These are phyloP conservation scores for Lonicera japonica DNA, from an alignment of 129 eudicot species.

Conservation along the genomic window DNA sequence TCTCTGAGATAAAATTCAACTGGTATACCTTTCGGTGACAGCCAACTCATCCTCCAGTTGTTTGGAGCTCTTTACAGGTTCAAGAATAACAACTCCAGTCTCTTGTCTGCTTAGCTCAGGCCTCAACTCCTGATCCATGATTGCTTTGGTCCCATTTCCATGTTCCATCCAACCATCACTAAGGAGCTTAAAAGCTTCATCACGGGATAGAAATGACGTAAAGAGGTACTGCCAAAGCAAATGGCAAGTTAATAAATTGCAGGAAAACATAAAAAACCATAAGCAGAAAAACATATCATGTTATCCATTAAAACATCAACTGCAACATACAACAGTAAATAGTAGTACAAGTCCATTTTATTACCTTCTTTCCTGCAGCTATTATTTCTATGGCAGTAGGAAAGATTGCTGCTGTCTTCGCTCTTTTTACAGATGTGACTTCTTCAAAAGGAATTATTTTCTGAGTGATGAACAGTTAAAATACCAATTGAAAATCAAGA, in stretches of 20 bases:
- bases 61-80: slow-evolving; percentile 34
- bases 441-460: slow-evolving; percentile 77
- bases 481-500: slow-evolving; percentile 3
- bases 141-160: slow-evolving; percentile 44
- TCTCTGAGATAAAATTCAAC: too few species aligned
- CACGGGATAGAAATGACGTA: slow-evolving; percentile 92
- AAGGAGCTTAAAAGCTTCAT: slow-evolving; percentile 91
- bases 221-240: slow-evolving; percentile 65
- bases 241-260: slow-evolving; percentile 11
- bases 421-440: slow-evolving; percentile 75
- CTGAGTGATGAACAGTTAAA: slow-evolving; percentile 34
- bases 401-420: slow-evolving; percentile 86
- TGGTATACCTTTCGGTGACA: slow-evolving; percentile 55
- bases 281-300: too few species aligned
- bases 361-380: slow-evolving; percentile 79
- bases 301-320: background rate
- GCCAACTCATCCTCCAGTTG: slow-evolving; percentile 32
- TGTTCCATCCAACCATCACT: slow-evolving; percentile 78
- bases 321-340: background rate
- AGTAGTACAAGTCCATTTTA: slow-evolving; percentile 8
- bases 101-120: slow-evolving; percentile 49
- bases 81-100: slow-evolving; percentile 41
- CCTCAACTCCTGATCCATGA: slow-evolving; percentile 60
- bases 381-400: slow-evolving; percentile 92
- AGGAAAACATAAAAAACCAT: background rate